phyloP scores from a whole-genome alignment of 768 basidiomycete species.

The Lentinula raphanica region DNA sequence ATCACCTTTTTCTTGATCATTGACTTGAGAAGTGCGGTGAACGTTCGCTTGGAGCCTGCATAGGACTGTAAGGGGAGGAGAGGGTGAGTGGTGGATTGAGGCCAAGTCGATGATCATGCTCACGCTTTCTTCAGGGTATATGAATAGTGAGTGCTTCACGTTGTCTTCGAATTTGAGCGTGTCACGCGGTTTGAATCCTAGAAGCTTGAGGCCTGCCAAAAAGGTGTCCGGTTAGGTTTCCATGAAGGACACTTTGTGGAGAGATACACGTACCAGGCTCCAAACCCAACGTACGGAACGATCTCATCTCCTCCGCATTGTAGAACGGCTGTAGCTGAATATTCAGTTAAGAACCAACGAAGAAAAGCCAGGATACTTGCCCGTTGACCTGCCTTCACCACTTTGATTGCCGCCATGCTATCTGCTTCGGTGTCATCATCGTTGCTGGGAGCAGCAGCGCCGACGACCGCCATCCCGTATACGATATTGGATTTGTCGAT shows the following conservation, averaged over 20 bases:
- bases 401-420: constrained; percentile 31
- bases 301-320: constrained; percentile 73
- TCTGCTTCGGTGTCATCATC: constrained; percentile 39
- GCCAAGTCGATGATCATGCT: constrained; percentile 21
- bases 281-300: constrained; percentile 77
- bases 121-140: constrained; percentile 92
- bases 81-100: background rate
- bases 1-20: constrained; percentile 80
- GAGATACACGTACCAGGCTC: constrained; percentile 80
- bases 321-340: constrained; percentile 62
- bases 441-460: constrained; percentile 23
- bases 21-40: constrained; percentile 78
- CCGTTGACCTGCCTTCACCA: constrained; percentile 47
- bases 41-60: constrained; percentile 89
- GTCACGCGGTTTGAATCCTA: constrained; percentile 80
- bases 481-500: constrained; percentile 40
- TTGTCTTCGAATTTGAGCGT: constrained; percentile 84
- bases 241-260: too few species aligned
- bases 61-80: constrained; percentile 44
- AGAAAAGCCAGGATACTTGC: constrained; percentile 28
- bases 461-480: constrained; percentile 38
- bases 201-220: constrained; percentile 78
- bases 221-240: too few species aligned
- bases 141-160: constrained; percentile 84
- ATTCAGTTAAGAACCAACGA: constrained; percentile 1